Evolutionary conservation across 2,329 filamentous ascomycete genomes (phyloP).

Genomic region (Colletotrichum tamarilloi): DNA sequence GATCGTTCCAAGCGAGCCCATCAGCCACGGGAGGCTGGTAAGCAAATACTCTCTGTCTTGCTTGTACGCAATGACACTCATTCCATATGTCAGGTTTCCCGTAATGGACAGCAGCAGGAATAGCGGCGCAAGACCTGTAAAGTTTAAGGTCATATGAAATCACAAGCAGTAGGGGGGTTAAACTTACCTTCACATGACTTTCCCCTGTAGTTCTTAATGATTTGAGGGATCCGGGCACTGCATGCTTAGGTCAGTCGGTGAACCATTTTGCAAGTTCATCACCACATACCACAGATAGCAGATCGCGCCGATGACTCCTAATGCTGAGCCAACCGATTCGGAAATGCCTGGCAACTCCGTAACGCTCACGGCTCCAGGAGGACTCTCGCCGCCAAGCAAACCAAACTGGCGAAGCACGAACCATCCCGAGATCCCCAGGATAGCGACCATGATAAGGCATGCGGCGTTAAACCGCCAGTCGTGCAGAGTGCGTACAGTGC

Average conservation of each 20-base stretch:
- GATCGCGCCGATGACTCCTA: conserved; percentile 16
- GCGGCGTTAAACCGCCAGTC: conserved; percentile 18
- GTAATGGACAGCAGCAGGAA: conserved; percentile 17
- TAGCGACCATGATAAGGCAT: not conserved
- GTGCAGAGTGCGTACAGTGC: not conserved
- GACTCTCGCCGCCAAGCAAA: not conserved
- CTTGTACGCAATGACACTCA: conserved; percentile 26
- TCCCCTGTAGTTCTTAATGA: conserved; percentile 20
- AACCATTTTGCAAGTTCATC: rapidly evolving
- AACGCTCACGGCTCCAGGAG: not conserved
- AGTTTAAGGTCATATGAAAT: not conserved
- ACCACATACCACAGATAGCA: conserved; percentile 20
- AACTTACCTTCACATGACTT: conserved; percentile 16
- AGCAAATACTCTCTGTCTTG: conserved; percentile 17
- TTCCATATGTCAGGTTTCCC: conserved; percentile 20
- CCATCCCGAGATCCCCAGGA: conserved; percentile 1
- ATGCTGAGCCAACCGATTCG: not conserved
- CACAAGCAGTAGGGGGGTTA: rapidly evolving
- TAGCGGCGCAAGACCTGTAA: conserved; percentile 1
- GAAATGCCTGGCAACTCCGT: not conserved
- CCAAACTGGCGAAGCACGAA: not conserved
- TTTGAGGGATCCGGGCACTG: conserved; percentile 24
- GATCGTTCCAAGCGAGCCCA: conserved; percentile 23
- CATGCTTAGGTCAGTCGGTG: not conserved
- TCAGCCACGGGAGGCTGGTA: conserved; percentile 22